Percentiles rank a stretch among this genome's conserved stretches.
Evolutionary conservation across 345 rosid species (phyloP).

Genomic region (Atalantia buxifolia): DNA sequence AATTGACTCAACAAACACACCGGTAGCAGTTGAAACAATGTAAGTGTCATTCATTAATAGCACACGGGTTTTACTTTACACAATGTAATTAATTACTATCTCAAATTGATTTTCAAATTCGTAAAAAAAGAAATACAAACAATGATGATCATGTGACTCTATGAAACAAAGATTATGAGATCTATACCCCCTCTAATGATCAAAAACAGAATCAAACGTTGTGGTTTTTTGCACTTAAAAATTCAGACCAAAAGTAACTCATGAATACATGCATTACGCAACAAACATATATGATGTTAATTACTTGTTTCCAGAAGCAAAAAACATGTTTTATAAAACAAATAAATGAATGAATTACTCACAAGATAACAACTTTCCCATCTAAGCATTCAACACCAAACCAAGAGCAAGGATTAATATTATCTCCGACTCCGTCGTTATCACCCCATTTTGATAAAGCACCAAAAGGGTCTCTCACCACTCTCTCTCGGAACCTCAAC

Average conservation of each 20-base stretch:
- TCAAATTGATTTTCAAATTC: background rate
- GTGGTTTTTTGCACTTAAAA: background rate
- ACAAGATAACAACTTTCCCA: constrained; percentile 66
- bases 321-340: background rate
- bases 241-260: too few relatives aligned
- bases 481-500: constrained; percentile 57
- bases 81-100: background rate
- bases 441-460: constrained; percentile 62
- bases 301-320: background rate
- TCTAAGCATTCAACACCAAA: constrained; percentile 71
- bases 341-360: constrained; percentile 23
- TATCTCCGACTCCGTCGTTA: constrained; percentile 18
- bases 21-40: constrained; percentile 6
- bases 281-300: background rate
- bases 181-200: background rate
- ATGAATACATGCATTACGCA: background rate
- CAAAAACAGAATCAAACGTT: background rate
- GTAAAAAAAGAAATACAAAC: background rate
- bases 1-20: background rate
- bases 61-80: too few relatives aligned
- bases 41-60: background rate
- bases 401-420: constrained; percentile 70
- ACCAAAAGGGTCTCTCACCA: constrained; percentile 65
- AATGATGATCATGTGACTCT: background rate
- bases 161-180: background rate